These are phyloP conservation scores for Penicillium coprophilum DNA, from an alignment of 495 filamentous ascomycete species.

Conservation along the genomic window DNA sequence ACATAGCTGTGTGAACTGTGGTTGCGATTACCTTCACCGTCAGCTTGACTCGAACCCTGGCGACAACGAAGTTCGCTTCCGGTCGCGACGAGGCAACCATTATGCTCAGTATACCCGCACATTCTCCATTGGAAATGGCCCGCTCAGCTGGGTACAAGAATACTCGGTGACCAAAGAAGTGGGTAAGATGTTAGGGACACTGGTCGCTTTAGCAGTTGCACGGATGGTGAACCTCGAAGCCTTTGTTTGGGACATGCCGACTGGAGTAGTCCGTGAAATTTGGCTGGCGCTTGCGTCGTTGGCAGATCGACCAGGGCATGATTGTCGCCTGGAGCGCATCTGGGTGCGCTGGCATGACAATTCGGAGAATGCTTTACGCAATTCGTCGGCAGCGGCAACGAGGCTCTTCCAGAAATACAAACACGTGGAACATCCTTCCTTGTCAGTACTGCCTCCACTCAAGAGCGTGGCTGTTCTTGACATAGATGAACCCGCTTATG, in stretches of 20 bases:
- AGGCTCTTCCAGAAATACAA: constrained; percentile 39
- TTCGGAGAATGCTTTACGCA: constrained; percentile 44
- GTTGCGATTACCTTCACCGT: constrained; percentile 27
- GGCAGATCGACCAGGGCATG: constrained; percentile 57
- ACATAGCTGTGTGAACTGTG: constrained; percentile 38
- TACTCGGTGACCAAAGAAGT: constrained; percentile 87
- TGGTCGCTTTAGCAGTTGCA: constrained; percentile 81
- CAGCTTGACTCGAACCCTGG: constrained; percentile 18
- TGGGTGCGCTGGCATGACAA: constrained; percentile 95
- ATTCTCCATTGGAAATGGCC: constrained; percentile 90
- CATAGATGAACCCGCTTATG: constrained; percentile 83
- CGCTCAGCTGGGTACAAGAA: constrained; percentile 76
- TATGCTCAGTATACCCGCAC: constrained; percentile 84
- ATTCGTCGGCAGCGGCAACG: constrained; percentile 9
- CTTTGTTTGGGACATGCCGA: constrained; percentile 97
- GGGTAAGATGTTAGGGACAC: constrained; percentile 89
- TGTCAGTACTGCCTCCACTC: constrained; percentile 80
- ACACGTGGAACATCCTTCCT: constrained; percentile 78
- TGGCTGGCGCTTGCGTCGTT: constrained; percentile 82
- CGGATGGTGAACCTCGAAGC: constrained; percentile 88
- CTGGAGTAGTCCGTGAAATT: constrained; percentile 81
- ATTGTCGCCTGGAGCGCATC: constrained; percentile 71
- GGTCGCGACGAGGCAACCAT: constrained; percentile 63
- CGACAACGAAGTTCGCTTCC: constrained; percentile 10
- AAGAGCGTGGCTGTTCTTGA: constrained; percentile 81